Conservation (phyloP, 2,329 filamentous ascomycete species). For the Fusarium mexicanum region DNA sequence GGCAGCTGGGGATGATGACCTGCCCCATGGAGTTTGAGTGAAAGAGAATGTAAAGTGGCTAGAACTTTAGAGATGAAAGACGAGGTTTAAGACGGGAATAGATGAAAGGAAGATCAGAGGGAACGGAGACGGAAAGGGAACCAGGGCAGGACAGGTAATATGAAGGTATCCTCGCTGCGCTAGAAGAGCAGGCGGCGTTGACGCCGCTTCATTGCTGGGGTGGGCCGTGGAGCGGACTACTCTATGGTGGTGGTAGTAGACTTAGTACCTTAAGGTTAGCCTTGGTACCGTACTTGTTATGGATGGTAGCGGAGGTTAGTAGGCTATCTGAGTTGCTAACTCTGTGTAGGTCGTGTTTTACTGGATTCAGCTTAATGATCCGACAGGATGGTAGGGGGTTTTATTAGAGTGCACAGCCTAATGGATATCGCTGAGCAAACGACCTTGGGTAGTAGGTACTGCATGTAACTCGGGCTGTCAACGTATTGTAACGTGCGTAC, state of each 20-base stretch:
- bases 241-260: conserved; percentile 10
- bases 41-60: neutral
- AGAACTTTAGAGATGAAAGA: neutral
- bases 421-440: neutral
- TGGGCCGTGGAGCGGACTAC: conserved; percentile 39
- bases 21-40: conserved; percentile 35
- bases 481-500: neutral
- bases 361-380: conserved; percentile 24
- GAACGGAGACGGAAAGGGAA: conserved; percentile 11
- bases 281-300: neutral
- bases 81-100: neutral
- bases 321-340: conserved; percentile 24
- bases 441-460: neutral
- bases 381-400: conserved; percentile 22
- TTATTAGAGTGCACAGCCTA: neutral
- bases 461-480: neutral
- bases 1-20: conserved; percentile 15
- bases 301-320: neutral
- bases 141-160: conserved; percentile 36
- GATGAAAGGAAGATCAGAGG: conserved; percentile 9
- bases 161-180: conserved; percentile 46
- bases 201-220: conserved; percentile 41
- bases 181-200: conserved; percentile 42
- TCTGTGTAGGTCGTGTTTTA: neutral
- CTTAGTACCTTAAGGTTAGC: conserved; percentile 8